A percentile compares a stretch with the other conserved stretches of the same genome.
phyloP scores from a whole-genome alignment of 495 filamentous ascomycete species.

The Chlorociboria aeruginascens region DNA sequence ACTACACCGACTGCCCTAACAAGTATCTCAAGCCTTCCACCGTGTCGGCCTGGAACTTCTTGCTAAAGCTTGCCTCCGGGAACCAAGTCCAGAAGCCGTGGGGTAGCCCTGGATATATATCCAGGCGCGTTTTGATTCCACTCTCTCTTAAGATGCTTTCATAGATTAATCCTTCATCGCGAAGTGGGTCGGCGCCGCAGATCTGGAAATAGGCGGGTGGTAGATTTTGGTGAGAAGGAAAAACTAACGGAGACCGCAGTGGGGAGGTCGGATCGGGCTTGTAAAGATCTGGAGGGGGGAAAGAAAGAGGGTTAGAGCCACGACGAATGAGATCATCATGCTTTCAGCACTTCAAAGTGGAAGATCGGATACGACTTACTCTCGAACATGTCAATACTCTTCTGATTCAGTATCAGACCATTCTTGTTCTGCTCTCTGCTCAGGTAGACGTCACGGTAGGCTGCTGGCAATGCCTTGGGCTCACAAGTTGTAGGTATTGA shows the following conservation, averaged over 20 bases:
- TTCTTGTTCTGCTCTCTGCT: conserved; percentile 29
- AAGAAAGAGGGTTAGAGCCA: neutral
- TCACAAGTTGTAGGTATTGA: conserved; percentile 27
- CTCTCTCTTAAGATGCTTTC: conserved; percentile 27
- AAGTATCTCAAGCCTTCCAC: conserved; percentile 5
- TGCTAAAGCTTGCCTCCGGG: neutral
- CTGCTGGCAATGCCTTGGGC: conserved; percentile 20
- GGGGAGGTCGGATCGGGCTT: conserved; percentile 10
- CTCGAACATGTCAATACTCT: conserved; percentile 5
- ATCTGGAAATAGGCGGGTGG: conserved; percentile 28
- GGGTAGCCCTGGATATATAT: conserved; percentile 32
- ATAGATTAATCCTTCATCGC: conserved; percentile 32
- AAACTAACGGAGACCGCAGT: conserved; percentile 8
- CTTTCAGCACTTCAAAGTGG: neutral
- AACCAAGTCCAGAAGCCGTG: conserved; percentile 31
- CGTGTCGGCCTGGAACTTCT: neutral
- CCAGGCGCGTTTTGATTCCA: conserved; percentile 22
- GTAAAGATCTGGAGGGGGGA: conserved; percentile 8
- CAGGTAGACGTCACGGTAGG: conserved; percentile 19
- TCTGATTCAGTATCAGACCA: conserved; percentile 10
- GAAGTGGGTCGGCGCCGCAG: conserved; percentile 26
- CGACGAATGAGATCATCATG: neutral
- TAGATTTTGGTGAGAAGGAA: conserved; percentile 16
- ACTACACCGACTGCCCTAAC: conserved; percentile 2
- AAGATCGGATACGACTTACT: neutral